Evolutionary conservation across 768 basidiomycete species (phyloP), one percentile per base, ranked within the genome.

Genomic region (Clathrus columnatus): DNA sequence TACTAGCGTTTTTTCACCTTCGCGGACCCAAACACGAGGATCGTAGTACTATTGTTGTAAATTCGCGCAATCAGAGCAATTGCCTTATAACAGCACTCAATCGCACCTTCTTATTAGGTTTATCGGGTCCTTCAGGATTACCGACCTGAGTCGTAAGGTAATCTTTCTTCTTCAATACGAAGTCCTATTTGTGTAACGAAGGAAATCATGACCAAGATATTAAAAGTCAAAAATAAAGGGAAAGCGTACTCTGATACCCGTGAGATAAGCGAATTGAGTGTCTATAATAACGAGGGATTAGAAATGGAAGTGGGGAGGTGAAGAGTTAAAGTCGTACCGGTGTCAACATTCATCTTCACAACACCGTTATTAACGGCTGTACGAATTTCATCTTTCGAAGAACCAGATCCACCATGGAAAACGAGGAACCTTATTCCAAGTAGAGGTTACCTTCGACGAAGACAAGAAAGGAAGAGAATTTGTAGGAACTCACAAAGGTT

Each of bases 341-440:
- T 97, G 70, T 95, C 92, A 57, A 96, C 91, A 75, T 98, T 97
- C 94, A 98, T 98, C 80, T 99, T 99, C 68, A 98, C 85, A 42
- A 96, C 95, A 65, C 95, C 95, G 69, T 94, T 79, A 51, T 72
- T 66, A 61, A 98, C 96, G 56, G 94, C 95, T 47, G 85, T 91
- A 63, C 75, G 77, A 74, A 98, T 99, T 73, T 99, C 96, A 47
- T 94, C 87, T 73, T 91, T 91, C 62, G 88, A 84, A 28, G 96
- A 98, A 45, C 96, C 96, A 51, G 96, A 98, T 61, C 96, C 96
- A 72, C 96, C 96, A 75, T 99, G 96, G 92, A 98, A 99, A 71
- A 98, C 96, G 59, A 98, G 89, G 83, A 86, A 97, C 63, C 91
- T 91, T 51, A 46, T 44, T 50, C n/a, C 17, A 57, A 29, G 16